Percentiles rank a stretch among this genome's conserved stretches.
Conservation (phyloP, 2,329 filamentous ascomycete genomes). For the Kalmusia sp. region DNA sequence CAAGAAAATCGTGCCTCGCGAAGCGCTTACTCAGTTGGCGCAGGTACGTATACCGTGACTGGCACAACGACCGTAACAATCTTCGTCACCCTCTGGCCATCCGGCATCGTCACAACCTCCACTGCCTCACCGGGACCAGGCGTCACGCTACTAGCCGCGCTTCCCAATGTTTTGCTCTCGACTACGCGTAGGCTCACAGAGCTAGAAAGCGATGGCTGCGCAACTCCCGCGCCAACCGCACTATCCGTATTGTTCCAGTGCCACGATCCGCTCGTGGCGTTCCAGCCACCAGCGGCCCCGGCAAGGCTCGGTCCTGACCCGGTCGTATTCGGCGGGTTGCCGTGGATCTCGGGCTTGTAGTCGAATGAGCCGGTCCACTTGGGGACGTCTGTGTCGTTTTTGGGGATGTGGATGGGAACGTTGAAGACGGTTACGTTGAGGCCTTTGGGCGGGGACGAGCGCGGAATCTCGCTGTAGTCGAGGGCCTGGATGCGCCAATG, state of each 20-base stretch:
- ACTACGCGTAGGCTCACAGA: constrained; percentile 1
- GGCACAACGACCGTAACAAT: constrained; percentile 10
- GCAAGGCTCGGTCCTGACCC: neutral
- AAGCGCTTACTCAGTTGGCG: constrained; percentile 5
- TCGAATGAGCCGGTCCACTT: constrained; percentile 28
- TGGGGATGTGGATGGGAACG: constrained; percentile 31
- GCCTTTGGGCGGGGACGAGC: constrained; percentile 31
- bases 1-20: neutral
- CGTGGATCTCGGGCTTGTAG: constrained; percentile 34
- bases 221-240: neutral
- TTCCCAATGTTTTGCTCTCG: neutral
- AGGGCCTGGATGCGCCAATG: constrained; percentile 41
- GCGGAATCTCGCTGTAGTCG: constrained; percentile 37
- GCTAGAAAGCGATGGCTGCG: neutral
- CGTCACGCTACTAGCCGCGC: neutral
- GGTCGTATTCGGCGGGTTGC: constrained; percentile 27
- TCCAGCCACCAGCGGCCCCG: constrained; percentile 9
- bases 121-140: constrained; percentile 5
- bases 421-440: constrained; percentile 38
- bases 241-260: constrained; percentile 8
- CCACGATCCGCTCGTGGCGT: constrained; percentile 12
- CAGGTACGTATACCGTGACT: constrained; percentile 10
- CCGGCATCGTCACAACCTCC: constrained; percentile 6
- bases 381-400: constrained; percentile 33
- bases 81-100: constrained; percentile 7